Evolutionary conservation across 179 eudicot species (phyloP).

Genomic region (Beta corolliflora): DNA sequence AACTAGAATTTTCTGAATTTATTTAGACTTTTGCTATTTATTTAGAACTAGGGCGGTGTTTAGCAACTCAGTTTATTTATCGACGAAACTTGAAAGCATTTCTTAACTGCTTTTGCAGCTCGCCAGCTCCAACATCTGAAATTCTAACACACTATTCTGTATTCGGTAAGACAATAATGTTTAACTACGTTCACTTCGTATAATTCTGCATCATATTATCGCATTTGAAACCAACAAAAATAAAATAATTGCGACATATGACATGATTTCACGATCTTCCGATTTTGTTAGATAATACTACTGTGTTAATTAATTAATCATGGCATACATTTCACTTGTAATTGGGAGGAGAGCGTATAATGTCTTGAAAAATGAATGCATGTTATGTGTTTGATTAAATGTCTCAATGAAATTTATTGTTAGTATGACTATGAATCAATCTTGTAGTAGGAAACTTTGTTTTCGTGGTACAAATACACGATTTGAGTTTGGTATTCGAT

Average conservation of each 20-base stretch:
- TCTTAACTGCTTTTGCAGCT: neutral
- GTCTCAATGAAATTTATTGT: conserved; percentile 4
- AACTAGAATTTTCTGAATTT: too few species aligned
- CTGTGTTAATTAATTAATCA: neutral
- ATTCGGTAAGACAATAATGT: neutral
- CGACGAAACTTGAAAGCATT: neutral
- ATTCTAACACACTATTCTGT: neutral
- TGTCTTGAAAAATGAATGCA: neutral
- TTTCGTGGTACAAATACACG: neutral
- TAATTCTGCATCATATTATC: neutral
- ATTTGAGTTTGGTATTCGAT: neutral
- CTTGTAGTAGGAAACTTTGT: neutral
- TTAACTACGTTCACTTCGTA: neutral
- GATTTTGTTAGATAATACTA: neutral
- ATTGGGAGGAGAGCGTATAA: neutral
- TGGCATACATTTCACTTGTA: neutral
- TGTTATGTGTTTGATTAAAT: conserved; percentile 26
- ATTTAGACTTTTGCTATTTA: too few species aligned
- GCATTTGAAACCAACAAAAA: neutral
- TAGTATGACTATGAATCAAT: neutral
- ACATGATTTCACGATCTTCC: too few species aligned
- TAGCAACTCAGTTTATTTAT: neutral
- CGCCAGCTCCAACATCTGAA: neutral
- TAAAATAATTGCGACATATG: neutral
- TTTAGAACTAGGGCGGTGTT: too few species aligned